Evolutionary conservation across 208 protist species (phyloP).

Genomic region (Leishmania amazonensis): DNA sequence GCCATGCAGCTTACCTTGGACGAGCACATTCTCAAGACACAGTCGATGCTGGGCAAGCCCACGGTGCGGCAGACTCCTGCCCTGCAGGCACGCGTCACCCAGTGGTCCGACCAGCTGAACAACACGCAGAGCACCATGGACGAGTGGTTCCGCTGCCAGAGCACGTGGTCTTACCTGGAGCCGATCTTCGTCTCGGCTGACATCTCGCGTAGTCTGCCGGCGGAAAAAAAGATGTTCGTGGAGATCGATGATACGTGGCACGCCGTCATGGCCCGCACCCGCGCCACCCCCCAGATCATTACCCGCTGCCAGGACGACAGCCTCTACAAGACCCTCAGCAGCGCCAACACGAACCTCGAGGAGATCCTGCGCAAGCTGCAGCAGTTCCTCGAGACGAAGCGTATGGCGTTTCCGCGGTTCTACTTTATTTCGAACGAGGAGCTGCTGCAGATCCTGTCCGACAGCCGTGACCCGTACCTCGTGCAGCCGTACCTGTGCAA

Average conservation of each 20-base stretch:
- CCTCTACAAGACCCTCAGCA: slow-evolving; percentile 90
- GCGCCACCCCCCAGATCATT: slow-evolving; percentile 83
- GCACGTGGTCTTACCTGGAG: slow-evolving; percentile 96
- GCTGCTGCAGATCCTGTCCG: slow-evolving; percentile 96
- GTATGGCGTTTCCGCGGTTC: slow-evolving; percentile 96
- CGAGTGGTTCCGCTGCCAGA: slow-evolving; percentile 96
- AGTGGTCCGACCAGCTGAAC: slow-evolving; percentile 94
- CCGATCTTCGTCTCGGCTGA: slow-evolving; percentile 97
- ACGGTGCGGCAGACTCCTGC: slow-evolving; percentile 87
- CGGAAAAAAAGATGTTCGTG: slow-evolving; percentile 93
- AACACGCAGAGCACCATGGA: slow-evolving; percentile 95
- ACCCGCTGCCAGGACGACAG: slow-evolving; percentile 92
- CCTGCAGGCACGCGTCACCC: slow-evolving; percentile 88
- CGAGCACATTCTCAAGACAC: slow-evolving; percentile 96
- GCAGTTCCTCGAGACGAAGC: slow-evolving; percentile 98
- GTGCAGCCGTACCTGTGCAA: slow-evolving; percentile 96
- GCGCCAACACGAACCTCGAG: slow-evolving; percentile 95
- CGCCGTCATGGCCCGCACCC: slow-evolving; percentile 92
- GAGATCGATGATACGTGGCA: slow-evolving; percentile 95
- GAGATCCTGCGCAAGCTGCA: slow-evolving; percentile 97
- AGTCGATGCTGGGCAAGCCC: slow-evolving; percentile 95
- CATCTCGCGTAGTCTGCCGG: slow-evolving; percentile 96
- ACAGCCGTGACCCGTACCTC: slow-evolving; percentile 94
- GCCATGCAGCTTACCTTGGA: slow-evolving; percentile 94
- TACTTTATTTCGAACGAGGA: slow-evolving; percentile 98